These are phyloP conservation scores for Thamnidium elegans DNA, from an alignment of 192 early-diverging fungal genomes.

Conservation along the genomic window DNA sequence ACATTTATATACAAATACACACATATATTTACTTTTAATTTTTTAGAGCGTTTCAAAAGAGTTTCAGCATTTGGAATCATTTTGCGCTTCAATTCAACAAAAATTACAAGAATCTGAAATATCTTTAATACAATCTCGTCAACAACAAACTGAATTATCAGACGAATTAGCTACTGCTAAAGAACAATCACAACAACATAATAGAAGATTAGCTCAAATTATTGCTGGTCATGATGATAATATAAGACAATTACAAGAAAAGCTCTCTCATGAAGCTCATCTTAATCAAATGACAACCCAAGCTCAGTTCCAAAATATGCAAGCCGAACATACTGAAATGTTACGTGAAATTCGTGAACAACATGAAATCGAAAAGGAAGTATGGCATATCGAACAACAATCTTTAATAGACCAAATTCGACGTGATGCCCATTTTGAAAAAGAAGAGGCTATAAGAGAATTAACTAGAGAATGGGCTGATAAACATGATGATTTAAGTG, in stretches of 20 bases:
- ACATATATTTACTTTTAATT: too few species aligned
- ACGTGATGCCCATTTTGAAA: background rate
- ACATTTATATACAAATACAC: too few species aligned
- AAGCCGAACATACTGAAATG: constrained; percentile 10
- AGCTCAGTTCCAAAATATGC: constrained; percentile 8
- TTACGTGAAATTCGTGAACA: constrained; percentile 15
- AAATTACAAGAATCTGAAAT: too few species aligned
- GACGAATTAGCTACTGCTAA: too few species aligned
- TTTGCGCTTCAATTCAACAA: too few species aligned
- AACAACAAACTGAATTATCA: too few species aligned
- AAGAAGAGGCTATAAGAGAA: constrained; percentile 5
- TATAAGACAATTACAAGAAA: background rate
- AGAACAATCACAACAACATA: background rate
- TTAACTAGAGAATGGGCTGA: constrained; percentile 7
- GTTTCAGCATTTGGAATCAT: too few species aligned
- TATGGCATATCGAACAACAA: constrained; percentile 17
- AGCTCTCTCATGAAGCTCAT: constrained; percentile 1
- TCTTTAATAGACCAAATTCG: background rate
- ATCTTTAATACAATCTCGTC: too few species aligned
- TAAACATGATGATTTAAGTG: constrained; percentile 10
- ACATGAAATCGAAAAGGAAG: constrained; percentile 10
- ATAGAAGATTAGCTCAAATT: background rate
- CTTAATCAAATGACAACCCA: constrained; percentile 7
- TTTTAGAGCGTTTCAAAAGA: too few species aligned
- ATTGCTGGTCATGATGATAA: background rate